These are phyloP conservation scores for Polygonum aviculare DNA, from an alignment of 148 eudicot genomes.

Conservation along the genomic window DNA sequence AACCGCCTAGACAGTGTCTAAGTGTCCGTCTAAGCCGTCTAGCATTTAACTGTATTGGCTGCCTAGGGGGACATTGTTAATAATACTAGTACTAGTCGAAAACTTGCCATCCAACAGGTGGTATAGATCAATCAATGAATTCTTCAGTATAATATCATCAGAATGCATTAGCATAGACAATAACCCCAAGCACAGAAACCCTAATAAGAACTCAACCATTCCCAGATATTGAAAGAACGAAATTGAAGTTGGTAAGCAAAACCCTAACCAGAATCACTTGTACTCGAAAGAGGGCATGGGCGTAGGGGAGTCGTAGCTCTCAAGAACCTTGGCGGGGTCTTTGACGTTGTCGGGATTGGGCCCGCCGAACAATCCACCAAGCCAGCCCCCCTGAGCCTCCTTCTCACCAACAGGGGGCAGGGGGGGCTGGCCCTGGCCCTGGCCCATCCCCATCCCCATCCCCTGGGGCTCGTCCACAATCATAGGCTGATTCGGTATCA, in stretches of 20 bases:
- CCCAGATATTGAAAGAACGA: background rate
- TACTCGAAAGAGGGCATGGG: slow-evolving; percentile 67
- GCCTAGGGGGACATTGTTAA: no score
- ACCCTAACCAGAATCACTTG: slow-evolving; percentile 31
- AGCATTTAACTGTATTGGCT: no score
- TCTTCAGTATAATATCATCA: no score
- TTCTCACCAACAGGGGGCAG: background rate
- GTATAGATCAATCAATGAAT: no score
- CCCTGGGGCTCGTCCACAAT: slow-evolving; percentile 34
- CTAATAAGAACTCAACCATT: no score
- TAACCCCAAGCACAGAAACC: no score
- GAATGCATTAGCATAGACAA: no score
- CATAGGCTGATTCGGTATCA: slow-evolving; percentile 18
- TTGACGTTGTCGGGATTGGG: slow-evolving; percentile 23
- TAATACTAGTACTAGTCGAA: no score
- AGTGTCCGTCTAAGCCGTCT: no score
- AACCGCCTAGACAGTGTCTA: no score
- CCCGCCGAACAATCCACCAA: slow-evolving; percentile 60
- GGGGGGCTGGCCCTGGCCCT: background rate
- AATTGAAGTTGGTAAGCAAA: background rate
- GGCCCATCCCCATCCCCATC: slow-evolving; percentile 7
- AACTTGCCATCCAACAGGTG: no score
- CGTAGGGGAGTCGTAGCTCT: slow-evolving; percentile 72
- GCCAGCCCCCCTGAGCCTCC: slow-evolving; percentile 27
- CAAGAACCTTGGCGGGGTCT: slow-evolving; percentile 46